Conservation (phyloP, 495 filamentous ascomycete species). For the Bacidia gigantensis region DNA sequence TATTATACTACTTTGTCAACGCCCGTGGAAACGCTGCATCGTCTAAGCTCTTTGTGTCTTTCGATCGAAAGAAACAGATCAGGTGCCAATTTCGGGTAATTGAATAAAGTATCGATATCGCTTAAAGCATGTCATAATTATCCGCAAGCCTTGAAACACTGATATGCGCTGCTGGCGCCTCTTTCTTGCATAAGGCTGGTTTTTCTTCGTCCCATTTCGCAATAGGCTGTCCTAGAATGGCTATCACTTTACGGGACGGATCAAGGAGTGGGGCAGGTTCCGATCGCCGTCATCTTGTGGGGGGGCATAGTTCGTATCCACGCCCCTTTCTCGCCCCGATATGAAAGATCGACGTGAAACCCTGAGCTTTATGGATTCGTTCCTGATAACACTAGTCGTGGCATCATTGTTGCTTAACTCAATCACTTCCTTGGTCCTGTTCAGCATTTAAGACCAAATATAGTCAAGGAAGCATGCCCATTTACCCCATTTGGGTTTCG, state of each 20-base stretch:
- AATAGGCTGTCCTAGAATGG: background rate
- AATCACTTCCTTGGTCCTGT: too few relatives aligned
- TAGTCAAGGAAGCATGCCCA: background rate
- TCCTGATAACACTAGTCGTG: too few relatives aligned
- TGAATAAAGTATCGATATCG: background rate
- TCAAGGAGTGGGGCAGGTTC: background rate
- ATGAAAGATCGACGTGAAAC: too few relatives aligned
- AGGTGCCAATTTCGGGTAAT: too few relatives aligned
- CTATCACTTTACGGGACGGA: background rate
- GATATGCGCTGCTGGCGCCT: background rate
- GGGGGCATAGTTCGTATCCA: background rate
- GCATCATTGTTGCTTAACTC: too few relatives aligned
- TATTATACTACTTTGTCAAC: too few relatives aligned
- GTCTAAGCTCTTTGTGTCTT: too few relatives aligned
- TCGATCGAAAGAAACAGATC: too few relatives aligned
- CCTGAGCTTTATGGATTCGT: too few relatives aligned
- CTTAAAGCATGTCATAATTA: background rate
- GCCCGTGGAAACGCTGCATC: too few relatives aligned
- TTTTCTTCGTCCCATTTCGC: background rate
- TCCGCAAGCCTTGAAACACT: background rate
- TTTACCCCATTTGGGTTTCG: background rate
- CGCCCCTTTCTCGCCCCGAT: too few relatives aligned
- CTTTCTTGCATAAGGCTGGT: background rate
- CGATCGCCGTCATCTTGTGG: background rate
- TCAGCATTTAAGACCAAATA: too few relatives aligned